Evolutionary conservation across 1,139 yeast genomes (phyloP).

Genomic region (Geotrichum australiense): DNA sequence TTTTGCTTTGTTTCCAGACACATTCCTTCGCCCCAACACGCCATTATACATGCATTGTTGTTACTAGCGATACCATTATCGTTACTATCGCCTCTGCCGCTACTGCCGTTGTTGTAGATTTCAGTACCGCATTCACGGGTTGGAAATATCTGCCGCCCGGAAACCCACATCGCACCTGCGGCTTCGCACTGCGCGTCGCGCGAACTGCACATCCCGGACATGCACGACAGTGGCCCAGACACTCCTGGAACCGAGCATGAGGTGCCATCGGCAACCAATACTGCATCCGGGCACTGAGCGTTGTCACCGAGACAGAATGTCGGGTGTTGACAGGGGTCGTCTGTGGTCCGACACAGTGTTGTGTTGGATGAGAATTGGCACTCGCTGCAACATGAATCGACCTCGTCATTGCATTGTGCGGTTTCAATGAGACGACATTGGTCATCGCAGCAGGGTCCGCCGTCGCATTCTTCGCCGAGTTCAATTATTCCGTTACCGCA

Average conservation of each 20-base stretch:
- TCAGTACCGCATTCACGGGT: constrained; percentile 32
- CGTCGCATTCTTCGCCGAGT: constrained; percentile 38
- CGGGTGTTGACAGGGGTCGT: constrained; percentile 35
- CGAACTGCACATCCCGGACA: too few species aligned
- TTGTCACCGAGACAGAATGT: constrained; percentile 35
- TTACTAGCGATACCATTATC: constrained; percentile 13
- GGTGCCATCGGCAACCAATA: constrained; percentile 29
- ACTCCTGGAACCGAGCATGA: constrained; percentile 29
- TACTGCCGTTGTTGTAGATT: constrained; percentile 27
- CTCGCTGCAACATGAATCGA: constrained; percentile 32
- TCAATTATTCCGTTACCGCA: constrained; percentile 40
- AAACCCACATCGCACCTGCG: too few species aligned
- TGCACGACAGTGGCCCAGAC: constrained; percentile 7
- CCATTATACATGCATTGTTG: constrained; percentile 28
- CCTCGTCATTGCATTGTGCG: constrained; percentile 34
- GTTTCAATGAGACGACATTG: constrained; percentile 33
- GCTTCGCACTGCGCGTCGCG: constrained; percentile 28
- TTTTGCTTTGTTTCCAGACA: constrained; percentile 31
- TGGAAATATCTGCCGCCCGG: constrained; percentile 37
- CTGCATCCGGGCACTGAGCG: constrained; percentile 32
- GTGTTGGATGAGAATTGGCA: constrained; percentile 31
- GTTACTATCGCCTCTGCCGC: constrained; percentile 24
- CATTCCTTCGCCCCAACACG: constrained; percentile 25
- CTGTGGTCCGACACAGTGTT: constrained; percentile 31
- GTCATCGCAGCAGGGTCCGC: constrained; percentile 35